phyloP scores from a whole-genome alignment of 352 stramenopile species.

The Blastocystis sp. region DNA sequence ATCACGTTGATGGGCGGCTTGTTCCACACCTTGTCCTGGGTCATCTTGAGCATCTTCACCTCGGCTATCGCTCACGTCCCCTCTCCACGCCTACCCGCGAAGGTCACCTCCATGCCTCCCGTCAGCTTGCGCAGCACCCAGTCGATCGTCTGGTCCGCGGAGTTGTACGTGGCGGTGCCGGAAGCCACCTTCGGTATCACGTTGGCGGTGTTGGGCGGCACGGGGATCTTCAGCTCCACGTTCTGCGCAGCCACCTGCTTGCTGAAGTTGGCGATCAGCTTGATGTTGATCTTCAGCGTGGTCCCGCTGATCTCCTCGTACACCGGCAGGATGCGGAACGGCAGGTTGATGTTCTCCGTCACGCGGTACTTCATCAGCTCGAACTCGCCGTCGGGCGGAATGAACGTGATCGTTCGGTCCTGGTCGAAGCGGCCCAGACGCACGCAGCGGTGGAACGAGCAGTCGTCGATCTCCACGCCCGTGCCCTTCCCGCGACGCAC shows the following conservation, averaged over 20 bases:
- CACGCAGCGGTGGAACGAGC: slow-evolving; percentile 86
- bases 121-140: slow-evolving; percentile 92
- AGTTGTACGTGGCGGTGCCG: slow-evolving; percentile 88
- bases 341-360: slow-evolving; percentile 84
- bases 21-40: slow-evolving; percentile 84
- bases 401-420: slow-evolving; percentile 90
- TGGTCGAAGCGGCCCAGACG: slow-evolving; percentile 91
- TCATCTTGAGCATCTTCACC: slow-evolving; percentile 88
- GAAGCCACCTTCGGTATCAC: slow-evolving; percentile 85
- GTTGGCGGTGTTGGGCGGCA: slow-evolving; percentile 83
- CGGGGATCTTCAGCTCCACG: slow-evolving; percentile 84
- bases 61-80: slow-evolving; percentile 65
- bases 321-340: slow-evolving; percentile 90
- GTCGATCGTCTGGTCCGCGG: slow-evolving; percentile 89
- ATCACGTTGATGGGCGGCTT: slow-evolving; percentile 88
- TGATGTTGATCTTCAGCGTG: slow-evolving; percentile 68
- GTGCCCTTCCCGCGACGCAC: slow-evolving; percentile 62
- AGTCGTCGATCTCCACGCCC: slow-evolving; percentile 86
- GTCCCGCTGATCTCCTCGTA: slow-evolving; percentile 77
- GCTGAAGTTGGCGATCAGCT: slow-evolving; percentile 82
- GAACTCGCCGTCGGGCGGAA: slow-evolving; percentile 92
- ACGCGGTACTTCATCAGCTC: slow-evolving; percentile 84
- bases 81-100: slow-evolving; percentile 64
- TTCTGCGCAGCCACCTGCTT: slow-evolving; percentile 88
- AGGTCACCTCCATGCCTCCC: slow-evolving; percentile 82